These are phyloP conservation scores for Fusarium nanum DNA, from an alignment of 2,329 filamentous ascomycete genomes.

Conservation along the genomic window DNA sequence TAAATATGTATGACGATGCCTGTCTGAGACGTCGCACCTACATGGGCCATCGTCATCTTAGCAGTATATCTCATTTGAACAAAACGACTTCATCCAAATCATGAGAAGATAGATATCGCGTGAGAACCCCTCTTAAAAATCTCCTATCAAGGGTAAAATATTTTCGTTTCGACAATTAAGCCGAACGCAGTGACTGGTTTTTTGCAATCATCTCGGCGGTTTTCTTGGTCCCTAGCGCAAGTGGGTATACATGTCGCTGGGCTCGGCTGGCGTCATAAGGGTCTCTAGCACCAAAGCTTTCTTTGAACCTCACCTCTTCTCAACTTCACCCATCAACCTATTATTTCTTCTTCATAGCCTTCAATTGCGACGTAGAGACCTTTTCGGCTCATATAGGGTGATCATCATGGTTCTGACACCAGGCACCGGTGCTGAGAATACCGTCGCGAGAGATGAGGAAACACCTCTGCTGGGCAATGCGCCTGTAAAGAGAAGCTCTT, in stretches of 20 bases:
- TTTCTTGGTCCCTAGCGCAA: conserved; percentile 12
- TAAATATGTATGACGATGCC: background rate
- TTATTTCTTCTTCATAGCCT: background rate
- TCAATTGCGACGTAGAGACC: background rate
- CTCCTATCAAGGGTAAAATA: background rate
- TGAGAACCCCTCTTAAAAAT: background rate
- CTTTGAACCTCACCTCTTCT: conserved; percentile 20
- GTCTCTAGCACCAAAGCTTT: conserved; percentile 28
- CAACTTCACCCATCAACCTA: background rate
- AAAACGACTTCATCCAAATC: background rate
- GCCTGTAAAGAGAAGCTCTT: background rate
- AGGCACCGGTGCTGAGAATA: background rate
- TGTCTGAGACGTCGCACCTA: background rate
- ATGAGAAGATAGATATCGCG: background rate
- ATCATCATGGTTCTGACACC: conserved; percentile 11
- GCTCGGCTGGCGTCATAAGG: conserved; percentile 33
- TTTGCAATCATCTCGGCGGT: conserved; percentile 15
- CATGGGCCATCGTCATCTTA: background rate
- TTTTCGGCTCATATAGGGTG: no score
- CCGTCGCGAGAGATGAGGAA: conserved; percentile 29
- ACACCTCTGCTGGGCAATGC: conserved; percentile 30
- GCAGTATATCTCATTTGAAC: background rate
- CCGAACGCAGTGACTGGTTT: background rate
- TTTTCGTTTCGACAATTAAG: background rate
- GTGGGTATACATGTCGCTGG: conserved; percentile 27